A percentile compares a stretch with the other conserved stretches of the same genome.
Evolutionary conservation across 306 rosid genomes (phyloP).

Genomic region (Abrus precatorius): DNA sequence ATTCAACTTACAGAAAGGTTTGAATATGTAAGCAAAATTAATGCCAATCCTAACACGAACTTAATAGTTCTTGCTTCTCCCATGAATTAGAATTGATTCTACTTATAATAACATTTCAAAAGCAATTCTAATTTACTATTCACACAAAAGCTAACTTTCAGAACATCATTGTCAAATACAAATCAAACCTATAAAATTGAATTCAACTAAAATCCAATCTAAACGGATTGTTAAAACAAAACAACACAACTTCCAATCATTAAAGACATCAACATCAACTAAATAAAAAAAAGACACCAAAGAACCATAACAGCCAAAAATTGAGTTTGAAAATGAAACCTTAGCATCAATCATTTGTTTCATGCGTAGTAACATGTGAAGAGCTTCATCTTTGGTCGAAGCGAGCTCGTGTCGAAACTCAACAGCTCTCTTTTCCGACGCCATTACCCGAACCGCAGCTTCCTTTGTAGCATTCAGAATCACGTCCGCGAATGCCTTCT

Average conservation of each 20-base stretch:
- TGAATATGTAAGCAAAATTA: background rate
- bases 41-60: too few relatives aligned
- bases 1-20: background rate
- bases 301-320: background rate
- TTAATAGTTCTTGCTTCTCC: background rate
- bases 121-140: background rate
- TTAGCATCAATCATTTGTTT: conserved; percentile 75
- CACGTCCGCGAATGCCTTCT: conserved; percentile 81
- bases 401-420: conserved; percentile 62
- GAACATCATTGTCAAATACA: background rate
- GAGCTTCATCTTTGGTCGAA: conserved; percentile 63
- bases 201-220: background rate
- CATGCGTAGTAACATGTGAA: conserved; percentile 68
- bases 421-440: conserved; percentile 64
- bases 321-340: conserved; percentile 52
- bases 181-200: background rate
- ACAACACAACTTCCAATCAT: conserved; percentile 1
- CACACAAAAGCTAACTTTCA: background rate
- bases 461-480: conserved; percentile 84
- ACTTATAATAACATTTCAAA: background rate
- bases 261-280: background rate
- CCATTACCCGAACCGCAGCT: conserved; percentile 79
- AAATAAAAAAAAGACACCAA: background rate
- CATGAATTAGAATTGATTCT: background rate
- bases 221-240: background rate